Percentiles rank a stretch among this genome's conserved stretches.
phyloP scores from a whole-genome alignment of 1,139 yeast species.

The Diutina sp. region DNA sequence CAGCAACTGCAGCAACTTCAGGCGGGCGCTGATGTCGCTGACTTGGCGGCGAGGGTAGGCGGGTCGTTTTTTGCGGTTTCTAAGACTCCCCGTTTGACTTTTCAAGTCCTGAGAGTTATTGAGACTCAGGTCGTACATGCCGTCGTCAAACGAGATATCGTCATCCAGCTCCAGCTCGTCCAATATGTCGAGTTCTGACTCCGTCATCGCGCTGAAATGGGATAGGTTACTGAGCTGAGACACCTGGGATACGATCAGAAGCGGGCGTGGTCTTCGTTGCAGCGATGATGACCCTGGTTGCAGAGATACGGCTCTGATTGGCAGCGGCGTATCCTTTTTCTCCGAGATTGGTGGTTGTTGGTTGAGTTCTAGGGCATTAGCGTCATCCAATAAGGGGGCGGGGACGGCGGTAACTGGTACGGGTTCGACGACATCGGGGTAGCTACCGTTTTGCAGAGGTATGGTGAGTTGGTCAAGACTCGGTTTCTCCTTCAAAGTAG shows the following conservation, averaged over 20 bases:
- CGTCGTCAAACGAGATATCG: conserved; percentile 17
- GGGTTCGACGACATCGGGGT: conserved; percentile 1
- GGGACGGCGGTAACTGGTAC: background rate
- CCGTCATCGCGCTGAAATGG: conserved; percentile 41
- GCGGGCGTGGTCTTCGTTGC: conserved; percentile 34
- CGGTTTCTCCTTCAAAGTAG: background rate
- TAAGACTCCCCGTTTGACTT: background rate
- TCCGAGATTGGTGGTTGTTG: background rate
- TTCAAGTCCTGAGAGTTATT: conserved; percentile 6
- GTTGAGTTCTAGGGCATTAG: background rate
- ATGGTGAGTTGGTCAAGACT: background rate
- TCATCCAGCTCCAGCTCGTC: conserved; percentile 36
- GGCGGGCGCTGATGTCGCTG: background rate
- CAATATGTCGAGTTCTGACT: conserved; percentile 28
- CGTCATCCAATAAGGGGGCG: background rate
- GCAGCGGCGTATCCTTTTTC: background rate
- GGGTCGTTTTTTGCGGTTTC: background rate
- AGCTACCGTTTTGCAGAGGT: background rate
- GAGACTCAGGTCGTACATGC: conserved; percentile 11
- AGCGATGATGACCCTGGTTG: background rate
- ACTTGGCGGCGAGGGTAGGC: background rate
- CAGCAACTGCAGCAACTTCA: background rate
- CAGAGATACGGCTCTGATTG: background rate
- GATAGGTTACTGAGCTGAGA: conserved; percentile 44
- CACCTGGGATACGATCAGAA: conserved; percentile 53